Percentiles rank a stretch among this genome's conserved stretches.
Conservation (phyloP, 306 rosid genomes). For the Lotus japonicus region DNA sequence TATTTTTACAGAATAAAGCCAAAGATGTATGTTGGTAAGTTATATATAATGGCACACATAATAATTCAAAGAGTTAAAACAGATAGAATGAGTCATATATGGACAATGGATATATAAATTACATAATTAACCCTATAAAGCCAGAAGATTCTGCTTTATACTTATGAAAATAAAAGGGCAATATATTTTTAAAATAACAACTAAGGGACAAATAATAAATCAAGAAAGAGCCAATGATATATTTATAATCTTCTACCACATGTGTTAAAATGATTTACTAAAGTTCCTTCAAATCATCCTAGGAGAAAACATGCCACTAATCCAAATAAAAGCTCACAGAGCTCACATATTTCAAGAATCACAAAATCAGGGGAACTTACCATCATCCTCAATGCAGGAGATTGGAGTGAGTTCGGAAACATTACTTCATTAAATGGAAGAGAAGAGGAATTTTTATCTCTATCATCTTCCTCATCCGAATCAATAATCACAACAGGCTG, state of each 20-base stretch:
- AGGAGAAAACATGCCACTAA: not conserved
- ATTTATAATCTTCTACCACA: not conserved
- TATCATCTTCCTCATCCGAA: conserved; percentile 75
- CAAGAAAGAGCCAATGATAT: not conserved
- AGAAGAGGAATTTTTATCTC: conserved; percentile 23
- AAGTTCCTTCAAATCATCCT: conserved; percentile 11
- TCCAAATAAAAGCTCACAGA: conserved; percentile 7
- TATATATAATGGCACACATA: no score
- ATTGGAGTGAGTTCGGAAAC: conserved; percentile 26
- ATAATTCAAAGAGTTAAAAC: not conserved
- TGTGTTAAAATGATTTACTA: not conserved
- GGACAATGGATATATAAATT: not conserved
- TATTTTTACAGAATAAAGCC: not conserved
- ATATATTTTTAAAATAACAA: not conserved
- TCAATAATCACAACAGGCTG: conserved; percentile 57
- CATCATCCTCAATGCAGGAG: conserved; percentile 29
- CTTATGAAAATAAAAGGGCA: not conserved
- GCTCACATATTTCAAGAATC: not conserved
- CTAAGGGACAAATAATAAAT: not conserved
- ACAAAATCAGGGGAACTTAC: conserved; percentile 37
- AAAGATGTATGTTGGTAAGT: not conserved
- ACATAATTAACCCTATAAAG: not conserved
- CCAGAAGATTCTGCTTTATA: not conserved
- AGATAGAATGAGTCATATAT: not conserved
- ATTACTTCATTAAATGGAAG: conserved; percentile 42